A percentile compares a stretch with the other conserved stretches of the same genome.
Conservation (phyloP, 257 asterid genomes). For the Galeopsis tetrahit region DNA sequence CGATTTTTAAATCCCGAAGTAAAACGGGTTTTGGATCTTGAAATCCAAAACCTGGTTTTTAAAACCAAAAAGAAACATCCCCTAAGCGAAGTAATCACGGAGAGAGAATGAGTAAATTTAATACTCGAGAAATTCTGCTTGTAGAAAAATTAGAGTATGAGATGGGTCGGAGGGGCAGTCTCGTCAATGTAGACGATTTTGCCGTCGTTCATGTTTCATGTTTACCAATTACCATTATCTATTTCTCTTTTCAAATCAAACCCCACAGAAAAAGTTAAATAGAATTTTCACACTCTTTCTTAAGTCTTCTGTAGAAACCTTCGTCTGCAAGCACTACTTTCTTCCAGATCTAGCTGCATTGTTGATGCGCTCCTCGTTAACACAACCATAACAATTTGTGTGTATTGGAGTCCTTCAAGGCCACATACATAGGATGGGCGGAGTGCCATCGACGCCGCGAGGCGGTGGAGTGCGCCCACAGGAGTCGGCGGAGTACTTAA, state of each 20-base stretch:
- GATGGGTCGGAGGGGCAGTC: slow-evolving; percentile 33
- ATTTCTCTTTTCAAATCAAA: slow-evolving; percentile 32
- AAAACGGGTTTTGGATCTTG: too few species aligned
- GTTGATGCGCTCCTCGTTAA: slow-evolving; percentile 9
- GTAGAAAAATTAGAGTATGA: too few species aligned
- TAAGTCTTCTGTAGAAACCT: slow-evolving; percentile 38
- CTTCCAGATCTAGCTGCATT: slow-evolving; percentile 42
- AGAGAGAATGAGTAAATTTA: too few species aligned
- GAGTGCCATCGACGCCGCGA: slow-evolving; percentile 85
- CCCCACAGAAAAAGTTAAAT: background rate
- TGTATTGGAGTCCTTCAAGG: slow-evolving; percentile 20
- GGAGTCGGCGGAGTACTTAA: slow-evolving; percentile 82
- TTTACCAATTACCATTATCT: slow-evolving; percentile 15
- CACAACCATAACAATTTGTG: slow-evolving; percentile 22
- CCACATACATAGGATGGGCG: slow-evolving; percentile 66
- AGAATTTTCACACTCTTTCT: slow-evolving; percentile 9
- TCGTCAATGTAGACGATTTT: slow-evolving; percentile 30
- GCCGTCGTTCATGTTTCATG: slow-evolving; percentile 13
- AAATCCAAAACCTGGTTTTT: too few species aligned
- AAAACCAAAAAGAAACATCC: too few species aligned
- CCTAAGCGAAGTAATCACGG: too few species aligned
- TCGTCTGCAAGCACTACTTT: slow-evolving; percentile 32
- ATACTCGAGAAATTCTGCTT: too few species aligned
- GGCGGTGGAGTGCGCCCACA: slow-evolving; percentile 63
- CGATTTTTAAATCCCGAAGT: too few species aligned